Conservation (phyloP, 306 rosid genomes). For the Cicer chorassanicum region DNA sequence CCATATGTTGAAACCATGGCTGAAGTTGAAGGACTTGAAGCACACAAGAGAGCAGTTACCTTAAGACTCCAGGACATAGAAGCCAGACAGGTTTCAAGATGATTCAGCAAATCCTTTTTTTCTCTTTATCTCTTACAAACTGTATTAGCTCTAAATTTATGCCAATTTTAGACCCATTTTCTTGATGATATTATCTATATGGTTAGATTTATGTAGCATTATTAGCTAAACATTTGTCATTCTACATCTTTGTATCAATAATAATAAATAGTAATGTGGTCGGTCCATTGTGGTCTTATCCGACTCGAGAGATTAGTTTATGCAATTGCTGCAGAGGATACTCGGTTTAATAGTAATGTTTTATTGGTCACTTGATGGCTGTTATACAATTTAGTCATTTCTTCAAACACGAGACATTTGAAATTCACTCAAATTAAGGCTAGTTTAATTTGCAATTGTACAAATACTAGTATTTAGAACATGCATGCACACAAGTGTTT, state of each 20-base stretch:
- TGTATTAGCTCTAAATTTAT: conserved; percentile 21
- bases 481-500: too few species aligned
- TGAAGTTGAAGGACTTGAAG: conserved; percentile 90
- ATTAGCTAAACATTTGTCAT: conserved; percentile 23
- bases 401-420: background rate
- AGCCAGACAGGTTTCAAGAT: conserved; percentile 66
- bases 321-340: too few species aligned
- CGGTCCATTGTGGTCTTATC: too few species aligned
- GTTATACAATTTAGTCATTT: background rate
- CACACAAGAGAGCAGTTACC: conserved; percentile 93
- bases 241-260: conserved; percentile 32
- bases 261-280: background rate
- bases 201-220: conserved; percentile 32
- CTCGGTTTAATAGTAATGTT: background rate
- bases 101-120: conserved; percentile 39
- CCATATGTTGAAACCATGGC: conserved; percentile 95
- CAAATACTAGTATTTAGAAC: background rate
- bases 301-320: too few species aligned
- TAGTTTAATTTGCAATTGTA: background rate
- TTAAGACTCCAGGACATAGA: conserved; percentile 89
- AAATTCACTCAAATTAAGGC: background rate
- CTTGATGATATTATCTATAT: conserved; percentile 15
- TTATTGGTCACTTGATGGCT: background rate
- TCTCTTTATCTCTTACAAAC: conserved; percentile 32
- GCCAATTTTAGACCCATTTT: conserved; percentile 23